Base-by-base conservation (phyloP, 495 filamentous ascomycete species). In the Amniculicola lignicola region DNA sequence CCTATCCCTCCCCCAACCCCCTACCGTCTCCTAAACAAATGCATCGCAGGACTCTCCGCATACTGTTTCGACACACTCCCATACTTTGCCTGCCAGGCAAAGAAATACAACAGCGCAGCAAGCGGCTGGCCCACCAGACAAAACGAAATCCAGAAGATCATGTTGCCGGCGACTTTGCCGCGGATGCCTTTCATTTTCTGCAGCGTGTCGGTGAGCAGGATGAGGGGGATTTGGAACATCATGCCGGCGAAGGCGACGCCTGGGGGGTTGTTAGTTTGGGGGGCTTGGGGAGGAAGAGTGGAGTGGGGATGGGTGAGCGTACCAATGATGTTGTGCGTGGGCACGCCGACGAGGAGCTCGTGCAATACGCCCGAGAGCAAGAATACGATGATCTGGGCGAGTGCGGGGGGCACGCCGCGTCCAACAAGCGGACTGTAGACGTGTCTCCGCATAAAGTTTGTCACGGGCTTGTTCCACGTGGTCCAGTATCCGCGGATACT, bases 61-160 rank as follows among this genome's bases (percentile, higher is more conserved):
- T n/a, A 48, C 51, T 59, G 55, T 31, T 70, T 72, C 54, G 78
- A 82, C 21, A 82, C 80, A 62, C 82, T 90, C 16, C 93, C 93
- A 67, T 95, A 95, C 72, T 98, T 98, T 16, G 89, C 90, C 70
- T 96, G 92, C 93, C 93, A 98, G 12, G 90, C 93, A 67, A 95
- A 96, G 69, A 95, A 98, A 69, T 98, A 98, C 57, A 93, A 67
- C 28, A 97, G 68, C 1, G 88, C 90, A 0, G 88, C 92, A 31
- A 96, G 74, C 10, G 93, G 93, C 77, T 98, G 93, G 0, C 93
- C 93, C 0, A 97, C 82, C 14, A 98, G 77, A 56, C 89, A 95
- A 66, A 98, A 98, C 23, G 84, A 87, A 29, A 93, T 77, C 93
- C 93, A 98, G 71, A 98, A 98, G 49, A 95, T 91, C 35, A 79